These are phyloP conservation scores for Penicillium polonicum DNA, from an alignment of 2,329 filamentous ascomycete genomes.

Conservation along the genomic window DNA sequence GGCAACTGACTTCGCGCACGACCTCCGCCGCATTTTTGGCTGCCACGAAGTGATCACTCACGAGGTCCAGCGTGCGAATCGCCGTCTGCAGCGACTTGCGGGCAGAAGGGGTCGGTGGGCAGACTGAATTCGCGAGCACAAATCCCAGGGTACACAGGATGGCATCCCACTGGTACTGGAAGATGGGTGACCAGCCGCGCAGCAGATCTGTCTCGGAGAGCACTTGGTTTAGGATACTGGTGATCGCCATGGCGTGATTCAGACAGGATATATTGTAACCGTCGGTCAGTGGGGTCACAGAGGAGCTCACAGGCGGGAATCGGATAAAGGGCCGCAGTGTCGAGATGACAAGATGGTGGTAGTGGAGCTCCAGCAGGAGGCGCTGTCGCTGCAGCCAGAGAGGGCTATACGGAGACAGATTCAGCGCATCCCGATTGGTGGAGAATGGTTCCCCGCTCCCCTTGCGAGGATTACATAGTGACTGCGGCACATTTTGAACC, in stretches of 20 bases:
- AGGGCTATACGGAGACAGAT: slow-evolving; percentile 35
- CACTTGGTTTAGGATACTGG: background rate
- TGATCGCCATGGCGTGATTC: background rate
- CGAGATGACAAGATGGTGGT: slow-evolving; percentile 41
- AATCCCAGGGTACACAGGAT: background rate
- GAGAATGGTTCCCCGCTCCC: background rate
- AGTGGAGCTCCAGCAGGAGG: slow-evolving; percentile 43
- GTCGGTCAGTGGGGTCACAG: background rate
- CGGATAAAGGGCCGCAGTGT: slow-evolving; percentile 44
- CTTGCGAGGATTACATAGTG: background rate
- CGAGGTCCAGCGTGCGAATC: slow-evolving; percentile 39
- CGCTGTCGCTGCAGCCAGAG: slow-evolving; percentile 46
- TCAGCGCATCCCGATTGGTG: background rate
- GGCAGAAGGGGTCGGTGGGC: slow-evolving; percentile 29
- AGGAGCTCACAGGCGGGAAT: slow-evolving; percentile 25
- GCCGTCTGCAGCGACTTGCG: slow-evolving; percentile 37
- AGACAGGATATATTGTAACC: background rate
- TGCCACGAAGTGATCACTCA: slow-evolving; percentile 36
- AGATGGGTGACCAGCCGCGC: background rate
- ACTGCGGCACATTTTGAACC: slow-evolving; percentile 1
- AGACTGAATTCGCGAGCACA: slow-evolving; percentile 16
- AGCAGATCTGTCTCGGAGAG: background rate
- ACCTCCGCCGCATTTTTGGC: slow-evolving; percentile 22
- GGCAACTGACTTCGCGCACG: background rate
- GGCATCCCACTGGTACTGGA: background rate